phyloP scores from a whole-genome alignment of 352 stramenopile species.

The Plasmopara viticola region DNA sequence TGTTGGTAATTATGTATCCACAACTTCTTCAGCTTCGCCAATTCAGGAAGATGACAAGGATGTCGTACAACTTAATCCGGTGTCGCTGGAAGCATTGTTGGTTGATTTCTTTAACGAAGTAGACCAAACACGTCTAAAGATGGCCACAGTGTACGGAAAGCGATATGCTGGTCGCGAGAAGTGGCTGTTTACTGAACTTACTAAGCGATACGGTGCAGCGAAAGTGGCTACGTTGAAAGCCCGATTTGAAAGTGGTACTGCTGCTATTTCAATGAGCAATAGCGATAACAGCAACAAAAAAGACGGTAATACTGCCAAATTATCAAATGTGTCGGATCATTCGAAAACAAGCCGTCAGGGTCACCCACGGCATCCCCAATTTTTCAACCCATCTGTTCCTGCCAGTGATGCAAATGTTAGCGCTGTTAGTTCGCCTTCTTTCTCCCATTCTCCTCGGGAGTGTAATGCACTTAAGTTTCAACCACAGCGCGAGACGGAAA shows the following conservation, averaged over 20 bases:
- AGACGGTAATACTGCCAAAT: slow-evolving; percentile 6
- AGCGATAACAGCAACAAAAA: slow-evolving; percentile 1
- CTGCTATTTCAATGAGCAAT: neutral
- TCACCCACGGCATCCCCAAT: slow-evolving; percentile 27
- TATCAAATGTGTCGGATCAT: slow-evolving; percentile 2
- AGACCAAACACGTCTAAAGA: slow-evolving; percentile 51
- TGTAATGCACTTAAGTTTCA: slow-evolving; percentile 1
- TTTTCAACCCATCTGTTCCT: slow-evolving; percentile 22
- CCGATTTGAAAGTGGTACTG: slow-evolving; percentile 18
- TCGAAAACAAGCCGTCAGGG: slow-evolving; percentile 17
- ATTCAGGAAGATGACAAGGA: slow-evolving; percentile 3
- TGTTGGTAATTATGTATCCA: neutral
- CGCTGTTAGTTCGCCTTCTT: slow-evolving; percentile 1
- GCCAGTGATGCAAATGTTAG: slow-evolving; percentile 10
- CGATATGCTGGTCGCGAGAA: slow-evolving; percentile 62
- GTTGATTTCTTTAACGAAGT: slow-evolving; percentile 56
- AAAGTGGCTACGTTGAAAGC: slow-evolving; percentile 38
- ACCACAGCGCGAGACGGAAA: slow-evolving; percentile 5
- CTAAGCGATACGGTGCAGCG: slow-evolving; percentile 49
- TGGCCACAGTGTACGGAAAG: slow-evolving; percentile 59
- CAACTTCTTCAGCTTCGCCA: slow-evolving; percentile 1
- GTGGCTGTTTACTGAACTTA: slow-evolving; percentile 58
- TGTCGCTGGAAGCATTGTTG: slow-evolving; percentile 48
- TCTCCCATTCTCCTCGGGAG: slow-evolving; percentile 1
- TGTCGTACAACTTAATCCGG: slow-evolving; percentile 3